Evolutionary conservation across 805 yeast species (phyloP).

Genomic region (Candida argentea): DNA sequence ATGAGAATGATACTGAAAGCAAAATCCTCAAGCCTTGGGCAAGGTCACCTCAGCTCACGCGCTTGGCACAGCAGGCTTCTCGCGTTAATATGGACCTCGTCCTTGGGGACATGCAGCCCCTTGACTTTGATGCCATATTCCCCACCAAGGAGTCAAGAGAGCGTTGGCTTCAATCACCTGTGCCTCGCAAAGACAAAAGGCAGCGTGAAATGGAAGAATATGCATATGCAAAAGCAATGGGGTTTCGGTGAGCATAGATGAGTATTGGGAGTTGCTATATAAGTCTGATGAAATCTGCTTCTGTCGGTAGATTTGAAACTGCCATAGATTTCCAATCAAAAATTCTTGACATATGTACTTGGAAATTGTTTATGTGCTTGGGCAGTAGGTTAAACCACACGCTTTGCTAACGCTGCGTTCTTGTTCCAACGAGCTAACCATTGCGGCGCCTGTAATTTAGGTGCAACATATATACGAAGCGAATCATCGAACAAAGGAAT

Average conservation of each 20-base stretch:
- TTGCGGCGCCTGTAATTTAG: constrained; percentile 49
- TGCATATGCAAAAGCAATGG: constrained; percentile 38
- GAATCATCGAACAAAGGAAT: constrained; percentile 73
- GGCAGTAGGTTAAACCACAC: constrained; percentile 5
- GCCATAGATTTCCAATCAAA: background rate
- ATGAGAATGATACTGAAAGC: constrained; percentile 18
- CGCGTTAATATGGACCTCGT: constrained; percentile 54
- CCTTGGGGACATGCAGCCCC: constrained; percentile 66
- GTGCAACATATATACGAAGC: constrained; percentile 68
- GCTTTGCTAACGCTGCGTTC: constrained; percentile 42
- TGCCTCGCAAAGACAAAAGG: constrained; percentile 25
- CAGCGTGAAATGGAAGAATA: constrained; percentile 35
- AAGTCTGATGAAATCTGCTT: no score
- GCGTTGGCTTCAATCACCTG: constrained; percentile 45
- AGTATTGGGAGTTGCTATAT: background rate
- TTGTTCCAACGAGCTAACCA: constrained; percentile 69
- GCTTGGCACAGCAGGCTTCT: no score
- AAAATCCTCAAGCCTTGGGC: constrained; percentile 29
- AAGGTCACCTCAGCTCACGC: constrained; percentile 25
- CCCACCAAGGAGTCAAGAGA: constrained; percentile 39
- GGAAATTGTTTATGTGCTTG: background rate
- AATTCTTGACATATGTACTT: background rate
- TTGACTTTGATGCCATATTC: constrained; percentile 63
- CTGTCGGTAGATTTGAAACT: no score
- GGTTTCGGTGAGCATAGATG: constrained; percentile 13